Conservation (phyloP, 73 alveolate genomes). For the Urostyla sp. region DNA sequence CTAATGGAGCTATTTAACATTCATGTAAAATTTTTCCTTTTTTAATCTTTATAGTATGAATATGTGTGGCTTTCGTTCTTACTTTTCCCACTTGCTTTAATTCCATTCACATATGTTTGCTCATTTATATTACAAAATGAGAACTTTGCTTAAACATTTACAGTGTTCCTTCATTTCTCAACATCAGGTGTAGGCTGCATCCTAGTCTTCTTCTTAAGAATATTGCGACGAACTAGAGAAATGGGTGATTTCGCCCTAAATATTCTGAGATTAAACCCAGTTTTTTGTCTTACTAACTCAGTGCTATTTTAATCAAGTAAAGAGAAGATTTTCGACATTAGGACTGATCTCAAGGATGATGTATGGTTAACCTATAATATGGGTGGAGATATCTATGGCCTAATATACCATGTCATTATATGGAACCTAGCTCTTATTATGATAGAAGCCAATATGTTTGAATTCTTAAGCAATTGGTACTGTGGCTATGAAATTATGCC, state of each 20-base stretch:
- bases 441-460: conserved; percentile 34
- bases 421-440: conserved; percentile 27
- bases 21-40: conserved; percentile 1
- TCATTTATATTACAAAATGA: conserved; percentile 72
- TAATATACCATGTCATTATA: conserved; percentile 32
- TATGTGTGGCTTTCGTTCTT: conserved; percentile 70
- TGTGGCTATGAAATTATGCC: neutral
- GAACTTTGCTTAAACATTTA: conserved; percentile 74
- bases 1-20: conserved; percentile 32
- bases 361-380: conserved; percentile 53
- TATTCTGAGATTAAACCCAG: conserved; percentile 79
- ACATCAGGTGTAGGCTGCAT: conserved; percentile 72
- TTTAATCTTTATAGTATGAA: conserved; percentile 21
- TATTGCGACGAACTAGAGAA: conserved; percentile 71
- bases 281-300: conserved; percentile 74
- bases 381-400: conserved; percentile 72
- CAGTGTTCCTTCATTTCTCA: conserved; percentile 71
- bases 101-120: conserved; percentile 80
- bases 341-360: conserved; percentile 24
- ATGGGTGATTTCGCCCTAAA: conserved; percentile 64
- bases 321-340: conserved; percentile 16
- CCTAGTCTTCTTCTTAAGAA: conserved; percentile 63
- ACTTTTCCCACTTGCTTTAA: conserved; percentile 77
- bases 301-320: conserved; percentile 56
- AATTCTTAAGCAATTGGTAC: neutral